Evolutionary conservation across 768 basidiomycete genomes (phyloP).

Genomic region (Xanthoconium purpureum): DNA sequence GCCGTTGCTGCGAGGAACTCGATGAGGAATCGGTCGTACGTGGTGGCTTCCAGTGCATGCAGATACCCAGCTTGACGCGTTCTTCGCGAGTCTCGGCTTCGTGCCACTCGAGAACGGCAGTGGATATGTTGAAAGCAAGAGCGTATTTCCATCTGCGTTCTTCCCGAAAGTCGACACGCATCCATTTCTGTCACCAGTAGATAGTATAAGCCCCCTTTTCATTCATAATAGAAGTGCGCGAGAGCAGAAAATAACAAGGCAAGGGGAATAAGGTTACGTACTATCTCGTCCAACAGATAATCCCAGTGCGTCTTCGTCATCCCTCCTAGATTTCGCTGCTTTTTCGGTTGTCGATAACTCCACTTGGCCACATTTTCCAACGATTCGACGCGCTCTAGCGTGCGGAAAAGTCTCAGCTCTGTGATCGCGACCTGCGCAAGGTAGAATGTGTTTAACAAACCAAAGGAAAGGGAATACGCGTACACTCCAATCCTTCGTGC

Average conservation of each 20-base stretch:
- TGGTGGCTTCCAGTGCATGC: constrained; percentile 60
- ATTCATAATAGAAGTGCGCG: not conserved
- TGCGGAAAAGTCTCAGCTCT: constrained; percentile 74
- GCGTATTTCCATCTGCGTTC: constrained; percentile 91
- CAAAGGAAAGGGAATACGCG: constrained; percentile 29
- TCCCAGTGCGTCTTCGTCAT: constrained; percentile 89
- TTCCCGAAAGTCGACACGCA: constrained; percentile 92
- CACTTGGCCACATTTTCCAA: constrained; percentile 80
- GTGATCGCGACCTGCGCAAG: constrained; percentile 64
- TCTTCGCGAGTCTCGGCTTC: constrained; percentile 61
- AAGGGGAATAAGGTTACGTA: constrained; percentile 34
- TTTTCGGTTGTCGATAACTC: constrained; percentile 95
- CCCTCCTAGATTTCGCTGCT: constrained; percentile 77
- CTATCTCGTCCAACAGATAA: constrained; percentile 95
- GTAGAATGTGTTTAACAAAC: not conserved
- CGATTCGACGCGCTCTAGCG: constrained; percentile 80
- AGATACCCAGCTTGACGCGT: constrained; percentile 62
- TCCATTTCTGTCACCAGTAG: constrained; percentile 73
- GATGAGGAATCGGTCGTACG: constrained; percentile 26
- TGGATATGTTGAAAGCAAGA: constrained; percentile 77
- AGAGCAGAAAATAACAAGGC: not conserved
- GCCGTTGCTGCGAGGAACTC: constrained; percentile 29
- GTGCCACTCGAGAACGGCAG: constrained; percentile 87
- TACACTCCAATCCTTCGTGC: constrained; percentile 80
- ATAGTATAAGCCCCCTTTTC: constrained; percentile 8